These are phyloP conservation scores for Chrysosphaeria jannelii DNA, from an alignment of 2,329 filamentous ascomycete genomes.

Conservation along the genomic window DNA sequence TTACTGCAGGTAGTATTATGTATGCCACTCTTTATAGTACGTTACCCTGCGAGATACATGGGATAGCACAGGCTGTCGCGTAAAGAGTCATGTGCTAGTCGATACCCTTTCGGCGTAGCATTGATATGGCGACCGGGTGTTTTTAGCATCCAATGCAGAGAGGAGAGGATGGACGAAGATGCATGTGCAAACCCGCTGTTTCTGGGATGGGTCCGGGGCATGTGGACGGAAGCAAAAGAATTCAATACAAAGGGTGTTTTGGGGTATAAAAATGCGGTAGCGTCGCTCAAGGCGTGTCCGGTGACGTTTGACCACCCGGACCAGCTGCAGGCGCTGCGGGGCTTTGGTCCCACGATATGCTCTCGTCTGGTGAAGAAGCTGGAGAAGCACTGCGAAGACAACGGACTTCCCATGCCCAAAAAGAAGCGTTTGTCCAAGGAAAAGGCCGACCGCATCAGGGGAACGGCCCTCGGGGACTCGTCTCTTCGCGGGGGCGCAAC, in stretches of 20 bases:
- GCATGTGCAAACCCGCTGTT: slow-evolving; percentile 38
- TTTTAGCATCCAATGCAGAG: no score
- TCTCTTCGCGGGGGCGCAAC: neutral
- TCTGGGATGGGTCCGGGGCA: slow-evolving; percentile 46
- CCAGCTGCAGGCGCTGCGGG: slow-evolving; percentile 40
- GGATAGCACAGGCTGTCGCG: no score
- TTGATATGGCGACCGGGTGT: no score
- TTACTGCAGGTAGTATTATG: no score
- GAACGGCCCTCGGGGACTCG: slow-evolving; percentile 4
- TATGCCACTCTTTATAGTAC: no score
- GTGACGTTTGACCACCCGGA: slow-evolving; percentile 40
- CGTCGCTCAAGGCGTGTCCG: slow-evolving; percentile 48
- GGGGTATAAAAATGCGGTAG: slow-evolving; percentile 48
- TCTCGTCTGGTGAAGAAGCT: slow-evolving; percentile 32
- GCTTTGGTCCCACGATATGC: slow-evolving; percentile 43
- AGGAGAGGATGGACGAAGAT: no score
- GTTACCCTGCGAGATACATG: no score
- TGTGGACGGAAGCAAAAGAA: slow-evolving; percentile 38
- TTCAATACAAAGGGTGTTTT: slow-evolving; percentile 37
- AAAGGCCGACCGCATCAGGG: slow-evolving; percentile 5
- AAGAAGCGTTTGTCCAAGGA: slow-evolving; percentile 7
- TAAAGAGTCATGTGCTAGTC: no score
- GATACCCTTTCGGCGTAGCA: no score
- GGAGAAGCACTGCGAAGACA: slow-evolving; percentile 28
- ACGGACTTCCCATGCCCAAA: slow-evolving; percentile 37